Base-by-base conservation (phyloP, 1,284 basidiomycete genomes). In the Heterobasidion occidentale region DNA sequence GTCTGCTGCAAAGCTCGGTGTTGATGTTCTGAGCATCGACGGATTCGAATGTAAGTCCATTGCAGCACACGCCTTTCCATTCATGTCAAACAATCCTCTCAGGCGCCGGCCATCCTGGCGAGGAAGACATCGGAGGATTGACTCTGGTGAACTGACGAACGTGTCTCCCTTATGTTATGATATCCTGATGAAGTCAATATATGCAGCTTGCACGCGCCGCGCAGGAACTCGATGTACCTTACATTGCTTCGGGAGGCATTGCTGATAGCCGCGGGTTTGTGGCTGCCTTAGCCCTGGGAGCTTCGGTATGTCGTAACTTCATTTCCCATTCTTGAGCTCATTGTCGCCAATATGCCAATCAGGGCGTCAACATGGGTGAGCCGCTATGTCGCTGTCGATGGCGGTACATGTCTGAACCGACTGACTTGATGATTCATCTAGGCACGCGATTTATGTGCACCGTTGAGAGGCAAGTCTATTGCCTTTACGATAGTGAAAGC, bases 51-150 rank as follows among this genome's bases (percentile, higher is more conserved):
- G 92, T 85, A 59, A 36, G 77, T 11, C n/a, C 6, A 9, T 17
- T 17, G 27, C 46, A 17, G 12, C 27, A 4, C 19, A 48, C 12
- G 12, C 11, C 27, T 62, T 44, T 46, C 2, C 53, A 48, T 19
- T 17, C 51, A 9, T 56, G 49, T 14, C 17, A 46, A 48, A 27
- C 27, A 27, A 27, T 27, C 27, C 48, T 3, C 45, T 36, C 67
- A 91, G 89, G 89, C 67, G 92, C 93, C 44, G 94, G 94, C 35
- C 93, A 97, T 70, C 94, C 94, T 6, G 94, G 94, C 59, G 95
- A 98, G 68, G 91, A 97, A 56, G 95, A 98, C 69, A 90, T 97
- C 38, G 92, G 92, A 9, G 92, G 91, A 6, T 67, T 98, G n/a
- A 87, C 97, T 5, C 72, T 98, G 69, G 90, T 94, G 63, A 59